Evolutionary conservation across 2,329 filamentous ascomycete genomes (phyloP).

Genomic region (Zasmidium cellare): DNA sequence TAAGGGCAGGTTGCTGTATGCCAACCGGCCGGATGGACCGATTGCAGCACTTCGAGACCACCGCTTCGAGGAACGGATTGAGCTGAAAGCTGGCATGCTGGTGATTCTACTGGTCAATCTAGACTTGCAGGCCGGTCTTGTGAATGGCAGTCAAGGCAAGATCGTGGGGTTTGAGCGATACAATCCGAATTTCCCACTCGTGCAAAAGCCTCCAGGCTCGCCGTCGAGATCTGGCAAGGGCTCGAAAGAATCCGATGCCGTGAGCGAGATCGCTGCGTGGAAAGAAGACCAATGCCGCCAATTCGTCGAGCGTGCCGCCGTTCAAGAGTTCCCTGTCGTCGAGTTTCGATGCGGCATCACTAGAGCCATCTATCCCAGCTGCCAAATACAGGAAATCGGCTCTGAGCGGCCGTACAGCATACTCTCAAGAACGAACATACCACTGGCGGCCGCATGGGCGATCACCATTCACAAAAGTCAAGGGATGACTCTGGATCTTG

Average conservation of each 20-base stretch:
- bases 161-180: slow-evolving; percentile 43
- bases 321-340: slow-evolving; percentile 52
- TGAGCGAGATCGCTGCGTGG: slow-evolving; percentile 40
- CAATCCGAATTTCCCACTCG: slow-evolving; percentile 54
- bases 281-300: slow-evolving; percentile 40
- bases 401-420: slow-evolving; percentile 48
- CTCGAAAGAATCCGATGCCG: slow-evolving; percentile 1
- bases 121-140: slow-evolving; percentile 41
- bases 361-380: slow-evolving; percentile 53
- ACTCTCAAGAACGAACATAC: slow-evolving; percentile 61
- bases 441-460: slow-evolving; percentile 61
- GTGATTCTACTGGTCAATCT: slow-evolving; percentile 57
- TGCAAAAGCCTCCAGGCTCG: slow-evolving; percentile 42
- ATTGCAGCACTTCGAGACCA: slow-evolving; percentile 36
- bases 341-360: slow-evolving; percentile 52
- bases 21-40: slow-evolving; percentile 14
- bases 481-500: slow-evolving; percentile 61
- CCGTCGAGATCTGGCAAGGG: slow-evolving; percentile 44
- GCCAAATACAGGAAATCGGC: slow-evolving; percentile 51
- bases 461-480: slow-evolving; percentile 65
- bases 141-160: slow-evolving; percentile 51
- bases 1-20: slow-evolving; percentile 11
- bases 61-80: slow-evolving; percentile 46
- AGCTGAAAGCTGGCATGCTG: slow-evolving; percentile 53
- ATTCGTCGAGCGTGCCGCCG: slow-evolving; percentile 36